Base-by-base conservation (phyloP, 164 flowering plant genomes). In the Dillenia suffruticosa region DNA sequence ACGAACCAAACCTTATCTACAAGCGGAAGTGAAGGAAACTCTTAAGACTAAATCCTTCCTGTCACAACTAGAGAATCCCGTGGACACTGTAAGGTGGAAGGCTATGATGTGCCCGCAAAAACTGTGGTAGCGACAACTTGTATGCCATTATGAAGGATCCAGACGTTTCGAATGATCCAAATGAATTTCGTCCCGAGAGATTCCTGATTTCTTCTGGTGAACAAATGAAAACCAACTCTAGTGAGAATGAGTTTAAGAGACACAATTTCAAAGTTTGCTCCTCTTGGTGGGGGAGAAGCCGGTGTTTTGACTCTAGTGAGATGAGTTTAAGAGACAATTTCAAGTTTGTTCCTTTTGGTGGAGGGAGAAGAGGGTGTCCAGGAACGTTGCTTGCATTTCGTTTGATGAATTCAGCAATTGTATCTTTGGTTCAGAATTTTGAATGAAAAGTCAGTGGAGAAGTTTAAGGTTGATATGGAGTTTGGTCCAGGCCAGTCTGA, bases 61-160 rank as follows among this genome's bases (percentile, higher is more conserved):
- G 5, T 85, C 3, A 63, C 70, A 9, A 5, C 64, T 1, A 68
- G 88, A 61, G 65, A 73, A 54, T 74, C 79, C 1, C 66, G 50
- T 9, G 66, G 75, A 57, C 66, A 71, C 14, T 79, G 81, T 64
- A 73, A 14, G 2, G 60, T 87, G 9, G 54, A 16, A 12, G 86
- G 78, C 12, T 81, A 76, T 48, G 53, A 78, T 26, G 72, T 89
- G n/a, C 81, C 82, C 0, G 79, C 85, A 44, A 66, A 65, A 9
- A 78, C 84, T n/a, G 49, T 47, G 12, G 45, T 81, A 7, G 62
- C 79, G 5, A 61, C 50, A 87, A 87, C 46, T 45, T 69, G 1
- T 85, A 84, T 81, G 81, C 93, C 1, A 79, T 87, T 9, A 76
- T 77, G 2, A 74, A 87, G 32, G 85, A 90, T 66, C 88, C 90